phyloP scores from a whole-genome alignment of 2,329 filamentous ascomycete genomes.

The Madurella mycetomatis region DNA sequence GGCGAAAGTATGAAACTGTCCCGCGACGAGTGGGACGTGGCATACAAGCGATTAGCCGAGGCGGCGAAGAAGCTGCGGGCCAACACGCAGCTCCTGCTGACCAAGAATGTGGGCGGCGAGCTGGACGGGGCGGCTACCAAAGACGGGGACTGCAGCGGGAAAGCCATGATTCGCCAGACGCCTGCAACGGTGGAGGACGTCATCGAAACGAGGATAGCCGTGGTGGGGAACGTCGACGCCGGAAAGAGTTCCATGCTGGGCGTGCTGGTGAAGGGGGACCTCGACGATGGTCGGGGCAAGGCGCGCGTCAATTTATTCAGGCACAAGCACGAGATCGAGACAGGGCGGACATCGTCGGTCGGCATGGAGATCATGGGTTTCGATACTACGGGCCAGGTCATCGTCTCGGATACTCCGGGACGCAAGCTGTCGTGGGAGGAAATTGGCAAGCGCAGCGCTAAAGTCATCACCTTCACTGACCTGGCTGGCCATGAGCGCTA shows the following conservation, averaged over 20 bases:
- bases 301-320: constrained; percentile 94
- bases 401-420: constrained; percentile 76
- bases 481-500: constrained; percentile 94
- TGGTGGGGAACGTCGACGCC: constrained; percentile 96
- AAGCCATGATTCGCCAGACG: constrained; percentile 73
- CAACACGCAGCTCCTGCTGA: constrained; percentile 77
- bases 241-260: constrained; percentile 96
- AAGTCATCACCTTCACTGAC: constrained; percentile 96
- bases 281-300: constrained; percentile 91
- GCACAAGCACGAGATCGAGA: constrained; percentile 97
- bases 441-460: constrained; percentile 89
- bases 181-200: constrained; percentile 76
- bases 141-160: constrained; percentile 74
- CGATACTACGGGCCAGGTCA: constrained; percentile 76
- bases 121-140: constrained; percentile 67
- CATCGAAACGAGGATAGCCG: constrained; percentile 92
- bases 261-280: constrained; percentile 88
- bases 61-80: constrained; percentile 64
- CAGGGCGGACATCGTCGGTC: constrained; percentile 89
- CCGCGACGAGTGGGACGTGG: constrained; percentile 68
- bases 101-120: constrained; percentile 80
- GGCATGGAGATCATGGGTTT: constrained; percentile 99
- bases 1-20: constrained; percentile 78
- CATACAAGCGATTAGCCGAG: constrained; percentile 60
- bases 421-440: constrained; percentile 92